These are phyloP conservation scores for Fusarium sacchari DNA, from an alignment of 2,329 filamentous ascomycete genomes.

Conservation along the genomic window DNA sequence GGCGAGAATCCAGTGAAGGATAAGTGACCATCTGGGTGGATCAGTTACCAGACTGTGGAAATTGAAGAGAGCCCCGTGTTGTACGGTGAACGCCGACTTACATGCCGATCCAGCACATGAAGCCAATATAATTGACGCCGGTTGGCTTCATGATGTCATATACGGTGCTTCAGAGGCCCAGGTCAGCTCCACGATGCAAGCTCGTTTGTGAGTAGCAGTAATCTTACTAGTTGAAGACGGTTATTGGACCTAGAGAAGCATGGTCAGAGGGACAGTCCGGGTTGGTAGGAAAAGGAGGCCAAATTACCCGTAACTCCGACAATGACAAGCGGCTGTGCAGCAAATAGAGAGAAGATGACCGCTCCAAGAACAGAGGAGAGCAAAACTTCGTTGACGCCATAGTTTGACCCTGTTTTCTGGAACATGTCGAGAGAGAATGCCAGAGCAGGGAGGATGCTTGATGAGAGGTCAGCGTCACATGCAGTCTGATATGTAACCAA, in stretches of 20 bases:
- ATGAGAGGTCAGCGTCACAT: conserved; percentile 24
- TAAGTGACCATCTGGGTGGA: conserved; percentile 74
- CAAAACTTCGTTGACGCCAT: conserved; percentile 92
- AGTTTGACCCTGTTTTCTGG: conserved; percentile 83
- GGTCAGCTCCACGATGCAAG: conserved; percentile 2
- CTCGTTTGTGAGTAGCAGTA: not conserved
- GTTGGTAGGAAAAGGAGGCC: not conserved
- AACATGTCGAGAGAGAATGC: conserved; percentile 96
- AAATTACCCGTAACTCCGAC: conserved; percentile 81
- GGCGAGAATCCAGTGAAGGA: conserved; percentile 86
- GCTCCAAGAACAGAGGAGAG: conserved; percentile 84
- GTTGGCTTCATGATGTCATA: conserved; percentile 86
- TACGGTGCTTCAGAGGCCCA: conserved; percentile 69
- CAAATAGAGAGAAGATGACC: conserved; percentile 81
- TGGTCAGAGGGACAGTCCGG: conserved; percentile 6
- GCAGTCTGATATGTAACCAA: no score
- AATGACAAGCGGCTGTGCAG: conserved; percentile 88
- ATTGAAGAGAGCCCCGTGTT: not conserved
- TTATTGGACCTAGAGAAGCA: conserved; percentile 74
- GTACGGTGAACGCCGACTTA: conserved; percentile 50
- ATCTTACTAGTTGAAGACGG: conserved; percentile 85
- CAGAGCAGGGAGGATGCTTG: conserved; percentile 83
- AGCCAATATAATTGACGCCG: conserved; percentile 83
- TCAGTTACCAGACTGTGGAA: not conserved
- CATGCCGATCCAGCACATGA: conserved; percentile 93